A percentile compares a stretch with the other conserved stretches of the same genome.
Evolutionary conservation across 345 rosid species (phyloP).

Genomic region (Cardiospermum halicacabum): DNA sequence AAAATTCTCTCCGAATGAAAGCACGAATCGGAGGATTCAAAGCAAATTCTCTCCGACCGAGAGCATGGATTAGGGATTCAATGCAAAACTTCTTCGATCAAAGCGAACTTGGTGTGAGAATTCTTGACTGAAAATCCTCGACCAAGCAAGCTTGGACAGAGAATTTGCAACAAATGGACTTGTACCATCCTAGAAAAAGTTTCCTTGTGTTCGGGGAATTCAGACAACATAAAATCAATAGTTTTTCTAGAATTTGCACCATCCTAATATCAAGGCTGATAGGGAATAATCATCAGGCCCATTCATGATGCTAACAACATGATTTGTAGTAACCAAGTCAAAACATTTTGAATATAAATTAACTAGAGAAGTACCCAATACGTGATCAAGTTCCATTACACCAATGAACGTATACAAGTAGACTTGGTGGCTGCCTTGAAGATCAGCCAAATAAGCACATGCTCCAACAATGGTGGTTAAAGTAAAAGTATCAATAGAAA

Average conservation of each 20-base stretch:
- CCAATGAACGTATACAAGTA: constrained; percentile 50
- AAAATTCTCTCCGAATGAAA: too few species aligned
- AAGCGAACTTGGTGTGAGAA: too few species aligned
- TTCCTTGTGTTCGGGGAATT: too few species aligned
- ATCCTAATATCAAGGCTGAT: constrained; percentile 73
- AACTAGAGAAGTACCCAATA: constrained; percentile 55
- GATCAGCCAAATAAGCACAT: constrained; percentile 51
- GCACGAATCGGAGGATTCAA: too few species aligned
- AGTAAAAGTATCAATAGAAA: constrained; percentile 40
- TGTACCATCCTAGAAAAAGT: too few species aligned
- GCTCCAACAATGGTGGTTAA: constrained; percentile 63
- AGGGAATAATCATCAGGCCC: constrained; percentile 66
- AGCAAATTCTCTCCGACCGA: too few species aligned
- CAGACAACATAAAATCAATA: too few species aligned
- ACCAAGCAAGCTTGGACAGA: too few species aligned
- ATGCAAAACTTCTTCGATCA: too few species aligned
- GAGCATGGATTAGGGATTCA: too few species aligned
- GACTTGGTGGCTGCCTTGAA: constrained; percentile 59
- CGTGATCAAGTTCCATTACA: constrained; percentile 42
- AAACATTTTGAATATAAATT: constrained; percentile 71
- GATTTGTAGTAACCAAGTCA: constrained; percentile 50
- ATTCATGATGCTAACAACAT: constrained; percentile 36
- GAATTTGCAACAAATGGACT: too few species aligned
- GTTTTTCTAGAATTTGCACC: constrained; percentile 56
- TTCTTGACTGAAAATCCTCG: too few species aligned